Conservation (phyloP, 106 monocot species). For the Chionographis japonica region DNA sequence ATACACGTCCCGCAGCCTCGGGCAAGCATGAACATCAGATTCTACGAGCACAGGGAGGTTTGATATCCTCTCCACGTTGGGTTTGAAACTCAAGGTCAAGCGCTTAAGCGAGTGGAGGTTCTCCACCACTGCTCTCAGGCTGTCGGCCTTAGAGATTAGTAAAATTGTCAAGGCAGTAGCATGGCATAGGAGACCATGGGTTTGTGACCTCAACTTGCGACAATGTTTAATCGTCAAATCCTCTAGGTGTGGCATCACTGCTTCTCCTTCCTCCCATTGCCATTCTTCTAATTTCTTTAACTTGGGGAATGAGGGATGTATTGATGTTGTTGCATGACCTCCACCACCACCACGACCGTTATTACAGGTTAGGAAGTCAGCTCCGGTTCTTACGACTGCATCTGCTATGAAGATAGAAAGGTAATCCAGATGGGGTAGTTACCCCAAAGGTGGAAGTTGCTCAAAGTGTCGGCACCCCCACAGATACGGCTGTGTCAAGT, state of each 20-base stretch:
- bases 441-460: conserved; percentile 12
- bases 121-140: too few relatives aligned
- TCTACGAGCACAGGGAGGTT: too few relatives aligned
- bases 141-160: too few relatives aligned
- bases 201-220: background rate
- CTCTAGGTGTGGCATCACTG: background rate
- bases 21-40: too few relatives aligned
- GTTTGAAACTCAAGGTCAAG: too few relatives aligned
- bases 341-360: too few relatives aligned
- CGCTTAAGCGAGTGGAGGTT: too few relatives aligned
- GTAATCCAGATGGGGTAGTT: conserved; percentile 7
- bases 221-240: background rate
- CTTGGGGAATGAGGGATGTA: background rate
- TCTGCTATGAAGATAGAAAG: background rate
- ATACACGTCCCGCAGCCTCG: too few relatives aligned
- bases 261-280: background rate
- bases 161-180: too few relatives aligned
- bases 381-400: background rate
- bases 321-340: too few relatives aligned
- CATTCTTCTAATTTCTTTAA: conserved; percentile 12
- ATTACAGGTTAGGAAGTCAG: conserved; percentile 2
- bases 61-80: too few relatives aligned
- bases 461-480: background rate
- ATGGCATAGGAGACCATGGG: too few relatives aligned
- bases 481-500: background rate